Evolutionary conservation across 2,329 filamentous ascomycete genomes (phyloP), one percentile per base, ranked within the genome.

Genomic region (Colletotrichum nymphaeae): DNA sequence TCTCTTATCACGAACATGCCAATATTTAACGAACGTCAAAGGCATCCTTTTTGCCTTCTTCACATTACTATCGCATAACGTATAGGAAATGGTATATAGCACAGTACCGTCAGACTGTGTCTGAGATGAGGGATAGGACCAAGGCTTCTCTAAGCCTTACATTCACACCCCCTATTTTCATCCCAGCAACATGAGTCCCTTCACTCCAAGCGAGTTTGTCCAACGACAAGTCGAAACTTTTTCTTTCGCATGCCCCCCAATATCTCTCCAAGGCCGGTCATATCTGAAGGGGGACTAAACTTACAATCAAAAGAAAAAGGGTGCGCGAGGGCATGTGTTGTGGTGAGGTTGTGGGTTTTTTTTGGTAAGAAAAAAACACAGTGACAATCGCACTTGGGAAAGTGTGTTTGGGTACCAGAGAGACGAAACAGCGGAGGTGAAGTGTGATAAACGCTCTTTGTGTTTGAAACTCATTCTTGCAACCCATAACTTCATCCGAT

Each of bases 51-150:
- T 53, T 58, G 30, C 19, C 28, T 30, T 53, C 14, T 26, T 46
- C 12, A 49, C 28, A 57, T 69, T 28, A 46, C 24, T 19, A 42
- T 57, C 24, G 26, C 62, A n/a, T 46, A 42, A 66, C 46, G 60
- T 30, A 65, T 22, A 46, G 65, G 32, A 69, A 62, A 70, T 73
- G 71, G 71, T 73, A 73, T 73, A 66, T 73, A 64, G 16, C 60
- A 71, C 55, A 70, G 19, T 65, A 70, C 53, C 55, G 56, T 70
- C 71, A 73, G 24, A n/a, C 12, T 60, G 53, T 49, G 30, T 32
- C 60, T 26, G 46, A 57, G 32, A 52, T n/a, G 16, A 14, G 26
- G 37, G 53, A 42, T 30, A 55, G 30, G 14, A 32, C 37, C 14
- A 28, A 55, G n/a, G 12, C 26, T 7, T 19, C 2, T 2, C 53